A percentile compares a stretch with the other conserved stretches of the same genome.
phyloP scores from a whole-genome alignment of 768 basidiomycete genomes.

The Rhizopogon vulgaris region DNA sequence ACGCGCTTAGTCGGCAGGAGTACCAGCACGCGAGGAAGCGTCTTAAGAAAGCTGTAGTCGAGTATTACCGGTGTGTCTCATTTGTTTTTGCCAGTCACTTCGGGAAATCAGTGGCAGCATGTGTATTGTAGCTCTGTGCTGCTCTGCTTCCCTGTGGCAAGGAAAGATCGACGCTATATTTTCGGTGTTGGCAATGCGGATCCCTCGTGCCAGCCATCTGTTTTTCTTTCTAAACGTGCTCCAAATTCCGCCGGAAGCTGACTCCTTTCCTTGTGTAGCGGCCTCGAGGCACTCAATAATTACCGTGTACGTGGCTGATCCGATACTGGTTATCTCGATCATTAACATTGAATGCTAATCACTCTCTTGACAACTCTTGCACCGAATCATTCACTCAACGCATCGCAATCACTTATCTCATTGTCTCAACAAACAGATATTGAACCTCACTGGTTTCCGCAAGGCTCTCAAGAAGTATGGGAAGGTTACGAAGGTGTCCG shows the following conservation, averaged over 20 bases:
- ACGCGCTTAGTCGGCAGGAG: conserved; percentile 56
- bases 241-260: not conserved
- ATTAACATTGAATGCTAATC: not conserved
- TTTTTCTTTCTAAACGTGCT: not conserved
- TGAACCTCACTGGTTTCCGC: conserved; percentile 88
- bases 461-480: conserved; percentile 86
- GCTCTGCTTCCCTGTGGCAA: not conserved
- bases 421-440: conserved; percentile 37
- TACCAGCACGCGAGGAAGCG: conserved; percentile 82
- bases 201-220: not conserved
- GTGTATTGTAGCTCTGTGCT: not conserved
- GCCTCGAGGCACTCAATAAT: conserved; percentile 79
- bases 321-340: not conserved
- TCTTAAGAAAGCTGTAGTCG: conserved; percentile 76
- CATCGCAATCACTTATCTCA: too few relatives aligned
- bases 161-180: not conserved
- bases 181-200: not conserved
- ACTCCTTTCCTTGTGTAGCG: conserved; percentile 33
- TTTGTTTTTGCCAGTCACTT: conserved; percentile 1
- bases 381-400: not conserved
- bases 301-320: conserved; percentile 57
- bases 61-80: conserved; percentile 66
- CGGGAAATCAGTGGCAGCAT: not conserved
- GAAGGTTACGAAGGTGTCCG: conserved; percentile 67
- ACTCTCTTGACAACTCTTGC: not conserved